Conservation (phyloP, 306 rosid genomes). For the Trifolium pratense region DNA sequence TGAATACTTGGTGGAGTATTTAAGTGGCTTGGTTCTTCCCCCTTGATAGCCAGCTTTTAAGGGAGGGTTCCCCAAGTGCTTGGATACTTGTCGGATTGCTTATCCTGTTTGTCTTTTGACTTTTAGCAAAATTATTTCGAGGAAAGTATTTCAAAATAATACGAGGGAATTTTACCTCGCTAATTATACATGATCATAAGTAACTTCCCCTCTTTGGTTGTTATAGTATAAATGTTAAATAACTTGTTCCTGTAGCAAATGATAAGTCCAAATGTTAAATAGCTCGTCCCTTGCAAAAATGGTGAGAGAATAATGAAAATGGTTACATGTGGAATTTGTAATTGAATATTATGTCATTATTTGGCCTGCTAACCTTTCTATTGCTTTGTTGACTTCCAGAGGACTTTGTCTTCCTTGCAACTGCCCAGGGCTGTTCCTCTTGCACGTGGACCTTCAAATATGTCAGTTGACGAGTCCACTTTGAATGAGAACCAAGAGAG, state of each 20-base stretch:
- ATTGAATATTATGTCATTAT: neutral
- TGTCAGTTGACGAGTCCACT: constrained; percentile 55
- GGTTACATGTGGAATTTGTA: constrained; percentile 22
- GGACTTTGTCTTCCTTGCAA: constrained; percentile 93
- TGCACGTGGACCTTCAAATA: constrained; percentile 64
- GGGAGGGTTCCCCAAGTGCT: constrained; percentile 3
- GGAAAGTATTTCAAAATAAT: constrained; percentile 26
- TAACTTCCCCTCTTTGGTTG: constrained; percentile 5
- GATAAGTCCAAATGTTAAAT: constrained; percentile 27
- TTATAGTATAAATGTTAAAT: constrained; percentile 29
- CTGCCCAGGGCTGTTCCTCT: constrained; percentile 78
- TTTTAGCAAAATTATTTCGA: constrained; percentile 6
- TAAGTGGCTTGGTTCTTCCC: neutral
- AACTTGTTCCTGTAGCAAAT: constrained; percentile 21
- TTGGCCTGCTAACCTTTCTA: constrained; percentile 39
- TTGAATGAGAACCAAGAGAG: constrained; percentile 57
- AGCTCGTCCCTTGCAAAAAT: constrained; percentile 22
- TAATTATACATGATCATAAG: constrained; percentile 9
- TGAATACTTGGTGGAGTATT: constrained; percentile 7
- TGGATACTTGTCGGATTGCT: neutral
- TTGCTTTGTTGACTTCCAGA: constrained; percentile 63
- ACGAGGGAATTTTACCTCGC: constrained; percentile 22
- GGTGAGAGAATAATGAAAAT: constrained; percentile 24
- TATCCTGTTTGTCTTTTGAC: constrained; percentile 17
- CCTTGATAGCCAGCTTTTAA: neutral